A percentile compares a stretch with the other conserved stretches of the same genome.
Evolutionary conservation across 306 rosid genomes (phyloP).

Genomic region (Vigna trinervia): DNA sequence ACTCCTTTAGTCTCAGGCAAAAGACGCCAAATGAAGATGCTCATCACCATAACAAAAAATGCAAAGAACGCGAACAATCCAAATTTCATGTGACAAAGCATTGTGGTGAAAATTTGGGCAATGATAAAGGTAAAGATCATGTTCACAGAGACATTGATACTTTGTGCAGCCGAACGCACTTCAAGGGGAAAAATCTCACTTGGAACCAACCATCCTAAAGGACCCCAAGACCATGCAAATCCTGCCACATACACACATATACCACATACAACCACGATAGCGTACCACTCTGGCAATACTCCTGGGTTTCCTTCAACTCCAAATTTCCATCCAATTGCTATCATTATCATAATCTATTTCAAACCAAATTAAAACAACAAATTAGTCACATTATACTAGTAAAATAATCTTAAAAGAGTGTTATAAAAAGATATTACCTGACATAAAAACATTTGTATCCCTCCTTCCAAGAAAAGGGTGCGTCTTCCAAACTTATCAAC

Average conservation of each 20-base stretch:
- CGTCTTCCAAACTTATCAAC: background rate
- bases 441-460: background rate
- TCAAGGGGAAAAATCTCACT: slow-evolving; percentile 5
- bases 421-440: background rate
- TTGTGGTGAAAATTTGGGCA: background rate
- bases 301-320: background rate
- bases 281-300: background rate
- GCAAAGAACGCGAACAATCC: background rate
- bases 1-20: background rate
- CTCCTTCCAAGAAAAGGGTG: background rate
- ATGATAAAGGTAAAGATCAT: slow-evolving; percentile 14
- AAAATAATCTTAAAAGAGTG: too few species aligned
- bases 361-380: background rate
- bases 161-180: background rate
- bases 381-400: background rate
- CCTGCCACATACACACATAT: background rate
- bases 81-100: slow-evolving; percentile 12
- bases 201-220: slow-evolving; percentile 5
- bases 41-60: background rate
- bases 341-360: background rate
- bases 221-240: slow-evolving; percentile 12
- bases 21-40: background rate
- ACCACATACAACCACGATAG: background rate
- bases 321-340: background rate
- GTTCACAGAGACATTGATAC: background rate